These are phyloP conservation scores for Cyberlindnera maritima DNA, from an alignment of 805 yeast genomes.

Conservation along the genomic window DNA sequence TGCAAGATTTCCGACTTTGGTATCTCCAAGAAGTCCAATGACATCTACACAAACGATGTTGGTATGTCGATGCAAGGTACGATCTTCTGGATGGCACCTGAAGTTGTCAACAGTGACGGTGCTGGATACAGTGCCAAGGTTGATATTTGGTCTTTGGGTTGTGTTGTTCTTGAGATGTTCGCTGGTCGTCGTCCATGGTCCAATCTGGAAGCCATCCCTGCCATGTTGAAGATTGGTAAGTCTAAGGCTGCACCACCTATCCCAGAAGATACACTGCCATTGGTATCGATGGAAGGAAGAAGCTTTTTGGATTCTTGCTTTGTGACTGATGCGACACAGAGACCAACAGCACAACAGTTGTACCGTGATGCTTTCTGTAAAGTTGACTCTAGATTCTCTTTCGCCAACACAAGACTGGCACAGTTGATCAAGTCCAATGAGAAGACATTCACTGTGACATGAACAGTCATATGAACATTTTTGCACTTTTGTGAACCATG, in stretches of 20 bases:
- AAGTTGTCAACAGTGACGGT: slow-evolving; percentile 85
- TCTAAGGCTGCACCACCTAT: slow-evolving; percentile 93
- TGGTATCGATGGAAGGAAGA: slow-evolving; percentile 62
- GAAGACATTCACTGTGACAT: slow-evolving; percentile 23
- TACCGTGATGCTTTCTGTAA: slow-evolving; percentile 51
- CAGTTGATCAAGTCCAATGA: slow-evolving; percentile 46
- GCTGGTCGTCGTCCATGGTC: slow-evolving; percentile 99
- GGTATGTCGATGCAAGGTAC: slow-evolving; percentile 99
- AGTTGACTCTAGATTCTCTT: slow-evolving; percentile 42
- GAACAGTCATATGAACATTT: neutral
- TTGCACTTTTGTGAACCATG: too few relatives aligned
- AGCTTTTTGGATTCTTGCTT: slow-evolving; percentile 77
- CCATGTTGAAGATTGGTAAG: slow-evolving; percentile 85
- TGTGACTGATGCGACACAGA: slow-evolving; percentile 66
- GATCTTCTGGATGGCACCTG: slow-evolving; percentile 99
- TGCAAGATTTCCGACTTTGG: slow-evolving; percentile 97
- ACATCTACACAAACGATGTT: slow-evolving; percentile 85
- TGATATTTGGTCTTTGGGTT: slow-evolving; percentile 97
- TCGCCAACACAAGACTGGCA: slow-evolving; percentile 54
- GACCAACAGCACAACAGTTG: slow-evolving; percentile 83
- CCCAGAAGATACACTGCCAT: slow-evolving; percentile 76
- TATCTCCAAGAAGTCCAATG: slow-evolving; percentile 80
- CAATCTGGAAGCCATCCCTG: slow-evolving; percentile 90
- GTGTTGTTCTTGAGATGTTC: slow-evolving; percentile 96
- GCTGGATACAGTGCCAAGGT: slow-evolving; percentile 97